Percentiles rank a stretch among this genome's conserved stretches.
Evolutionary conservation across 495 filamentous ascomycete genomes (phyloP).

Genomic region (Acidiella bohemica): DNA sequence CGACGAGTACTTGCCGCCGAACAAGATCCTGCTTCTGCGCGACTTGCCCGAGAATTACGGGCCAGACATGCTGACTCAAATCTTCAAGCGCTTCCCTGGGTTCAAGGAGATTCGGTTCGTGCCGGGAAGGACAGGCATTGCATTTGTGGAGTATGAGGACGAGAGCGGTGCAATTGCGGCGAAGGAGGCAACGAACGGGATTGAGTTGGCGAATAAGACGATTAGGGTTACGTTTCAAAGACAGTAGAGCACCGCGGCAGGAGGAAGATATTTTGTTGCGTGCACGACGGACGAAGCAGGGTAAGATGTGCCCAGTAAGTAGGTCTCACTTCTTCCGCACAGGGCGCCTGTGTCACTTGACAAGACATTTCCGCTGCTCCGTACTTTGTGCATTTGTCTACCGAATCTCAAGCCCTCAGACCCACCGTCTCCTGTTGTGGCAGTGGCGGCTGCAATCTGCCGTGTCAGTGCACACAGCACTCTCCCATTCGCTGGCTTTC

Average conservation of each 20-base stretch:
- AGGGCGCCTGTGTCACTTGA: no score
- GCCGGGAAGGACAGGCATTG: constrained; percentile 75
- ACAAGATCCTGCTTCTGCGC: constrained; percentile 94
- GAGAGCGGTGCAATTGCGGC: constrained; percentile 82
- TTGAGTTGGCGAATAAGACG: constrained; percentile 59
- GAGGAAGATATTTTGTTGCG: neutral
- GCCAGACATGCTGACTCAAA: constrained; percentile 59
- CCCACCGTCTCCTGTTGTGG: no score
- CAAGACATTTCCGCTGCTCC: no score
- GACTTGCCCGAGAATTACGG: constrained; percentile 80
- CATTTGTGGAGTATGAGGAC: constrained; percentile 90
- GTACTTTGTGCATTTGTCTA: no score
- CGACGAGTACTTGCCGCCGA: constrained; percentile 93
- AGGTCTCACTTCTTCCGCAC: no score
- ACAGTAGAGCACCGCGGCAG: constrained; percentile 33
- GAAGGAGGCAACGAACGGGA: constrained; percentile 85
- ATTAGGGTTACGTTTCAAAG: constrained; percentile 70
- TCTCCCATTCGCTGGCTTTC: no score
- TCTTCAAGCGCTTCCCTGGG: constrained; percentile 85
- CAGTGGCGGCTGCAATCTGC: no score
- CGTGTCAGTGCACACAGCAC: no score
- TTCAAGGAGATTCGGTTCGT: constrained; percentile 88
- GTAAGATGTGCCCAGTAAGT: no score
- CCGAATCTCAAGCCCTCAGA: no score
- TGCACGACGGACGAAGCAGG: no score